Percentiles rank a stretch among this genome's conserved stretches.
Evolutionary conservation across 306 rosid genomes (phyloP).

Genomic region (Rubus parviflorus): DNA sequence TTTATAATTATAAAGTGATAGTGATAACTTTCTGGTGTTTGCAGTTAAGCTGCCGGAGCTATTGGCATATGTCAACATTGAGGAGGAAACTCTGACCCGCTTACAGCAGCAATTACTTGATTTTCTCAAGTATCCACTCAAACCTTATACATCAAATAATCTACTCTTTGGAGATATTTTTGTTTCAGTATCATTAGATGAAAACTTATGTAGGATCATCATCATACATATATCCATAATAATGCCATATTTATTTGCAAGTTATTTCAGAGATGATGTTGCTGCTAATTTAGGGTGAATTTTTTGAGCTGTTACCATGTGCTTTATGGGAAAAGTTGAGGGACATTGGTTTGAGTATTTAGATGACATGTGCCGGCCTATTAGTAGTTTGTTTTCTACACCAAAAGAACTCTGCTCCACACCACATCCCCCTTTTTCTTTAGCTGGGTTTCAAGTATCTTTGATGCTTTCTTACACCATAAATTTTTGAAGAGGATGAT

Average conservation of each 20-base stretch:
- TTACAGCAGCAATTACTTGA: conserved; percentile 75
- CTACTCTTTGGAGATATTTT: background rate
- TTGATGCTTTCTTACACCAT: background rate
- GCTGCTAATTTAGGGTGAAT: background rate
- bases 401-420: background rate
- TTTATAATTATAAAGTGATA: background rate
- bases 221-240: background rate
- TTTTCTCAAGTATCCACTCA: conserved; percentile 62
- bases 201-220: conserved; percentile 6
- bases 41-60: conserved; percentile 97
- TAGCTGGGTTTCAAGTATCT: background rate
- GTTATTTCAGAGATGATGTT: background rate
- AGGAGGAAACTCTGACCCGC: conserved; percentile 76
- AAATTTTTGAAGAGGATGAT: background rate
- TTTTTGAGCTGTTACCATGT: background rate
- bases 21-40: conserved; percentile 39
- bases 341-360: background rate
- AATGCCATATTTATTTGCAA: background rate
- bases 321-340: background rate
- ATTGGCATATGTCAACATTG: conserved; percentile 79
- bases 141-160: background rate
- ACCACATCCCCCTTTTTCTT: background rate
- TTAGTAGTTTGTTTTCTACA: background rate
- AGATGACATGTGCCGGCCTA: background rate
- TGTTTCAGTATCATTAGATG: background rate